Evolutionary conservation across 805 yeast genomes (phyloP).

Genomic region (Cyberlindnera mrakii): DNA sequence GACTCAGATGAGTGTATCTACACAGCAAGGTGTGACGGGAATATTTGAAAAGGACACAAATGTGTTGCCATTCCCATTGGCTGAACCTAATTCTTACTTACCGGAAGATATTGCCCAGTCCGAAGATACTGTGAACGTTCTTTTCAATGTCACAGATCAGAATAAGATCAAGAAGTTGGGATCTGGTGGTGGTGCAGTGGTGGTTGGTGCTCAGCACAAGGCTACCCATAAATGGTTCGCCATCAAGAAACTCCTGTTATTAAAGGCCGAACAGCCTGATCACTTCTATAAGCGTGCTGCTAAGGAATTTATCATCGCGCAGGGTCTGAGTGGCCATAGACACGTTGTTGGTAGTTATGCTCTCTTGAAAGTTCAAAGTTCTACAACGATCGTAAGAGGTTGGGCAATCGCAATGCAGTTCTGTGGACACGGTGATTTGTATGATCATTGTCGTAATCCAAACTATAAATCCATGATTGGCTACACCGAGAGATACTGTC

Average conservation of each 20-base stretch:
- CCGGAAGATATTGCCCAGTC: conserved; percentile 49
- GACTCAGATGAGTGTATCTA: background rate
- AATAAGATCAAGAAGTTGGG: conserved; percentile 47
- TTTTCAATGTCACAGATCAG: conserved; percentile 41
- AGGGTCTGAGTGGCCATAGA: conserved; percentile 43
- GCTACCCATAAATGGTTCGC: conserved; percentile 45
- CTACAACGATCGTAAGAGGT: conserved; percentile 48
- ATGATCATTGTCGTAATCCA: conserved; percentile 25
- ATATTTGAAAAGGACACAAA: conserved; percentile 36
- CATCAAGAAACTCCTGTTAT: conserved; percentile 55
- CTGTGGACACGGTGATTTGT: conserved; percentile 58
- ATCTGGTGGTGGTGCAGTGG: conserved; percentile 68
- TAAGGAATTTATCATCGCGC: conserved; percentile 60
- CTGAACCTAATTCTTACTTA: conserved; percentile 57
- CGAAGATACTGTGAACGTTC: conserved; percentile 44
- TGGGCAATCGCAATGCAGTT: conserved; percentile 74
- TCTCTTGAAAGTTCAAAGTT: conserved; percentile 51
- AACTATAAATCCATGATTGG: conserved; percentile 31
- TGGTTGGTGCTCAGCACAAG: conserved; percentile 40
- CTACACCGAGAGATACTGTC: conserved; percentile 55
- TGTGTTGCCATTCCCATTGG: conserved; percentile 54
- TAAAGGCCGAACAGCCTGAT: conserved; percentile 55
- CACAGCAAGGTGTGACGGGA: background rate
- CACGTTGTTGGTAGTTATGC: conserved; percentile 56
- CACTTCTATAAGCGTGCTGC: conserved; percentile 60